Evolutionary conservation across 2,329 filamentous ascomycete genomes (phyloP), one percentile per base, ranked within the genome.

Genomic region (Daldinia sp.): DNA sequence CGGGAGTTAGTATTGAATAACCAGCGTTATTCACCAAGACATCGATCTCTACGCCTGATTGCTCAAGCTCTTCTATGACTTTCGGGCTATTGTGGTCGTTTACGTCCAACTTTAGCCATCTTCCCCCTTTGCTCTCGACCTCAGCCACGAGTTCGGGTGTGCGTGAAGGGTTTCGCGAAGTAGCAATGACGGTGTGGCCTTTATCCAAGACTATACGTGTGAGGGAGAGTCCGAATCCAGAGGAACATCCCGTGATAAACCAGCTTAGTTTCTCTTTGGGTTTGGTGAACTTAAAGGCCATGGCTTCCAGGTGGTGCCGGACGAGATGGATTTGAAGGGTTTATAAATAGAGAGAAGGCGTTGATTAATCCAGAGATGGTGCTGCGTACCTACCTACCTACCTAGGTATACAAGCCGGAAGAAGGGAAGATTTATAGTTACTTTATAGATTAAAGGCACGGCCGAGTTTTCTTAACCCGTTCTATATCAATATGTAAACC

Each of bases 21-120:
- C 79, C 82, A 1, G 81, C 81, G 67, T 82, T 82, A 64, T 83
- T 84, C 42, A 84, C 77, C 9, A 84, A 69, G 1, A 83, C 76
- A 46, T 84, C 81, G 54, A 84, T 78, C 7, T 73, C 65, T 3
- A 74, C 71, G 4, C 74, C 77, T 10, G 68, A 54, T 2, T 69
- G 59, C n/a, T 79, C 76, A 10, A 80, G 74, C 4, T 73, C 66
- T 0, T 74, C 61, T 15, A 82, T 71, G 4, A 79, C 65, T 1
- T 72, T 41, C 2, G 69, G 71, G 42, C 70, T 75, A 20, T 74
- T 62, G 5, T 65, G 50, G 46, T 72, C 68, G 50, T 74, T 71
- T 0, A 81, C 74, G 58, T 82, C 80, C 0, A 83, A 74, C 33
- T 72, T 48, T 0, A 82, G 18, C 62, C 66, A 65, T 18, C 12